A percentile compares a stretch with the other conserved stretches of the same genome.
Evolutionary conservation across 306 rosid genomes (phyloP).

Genomic region (Datisca glomerata): DNA sequence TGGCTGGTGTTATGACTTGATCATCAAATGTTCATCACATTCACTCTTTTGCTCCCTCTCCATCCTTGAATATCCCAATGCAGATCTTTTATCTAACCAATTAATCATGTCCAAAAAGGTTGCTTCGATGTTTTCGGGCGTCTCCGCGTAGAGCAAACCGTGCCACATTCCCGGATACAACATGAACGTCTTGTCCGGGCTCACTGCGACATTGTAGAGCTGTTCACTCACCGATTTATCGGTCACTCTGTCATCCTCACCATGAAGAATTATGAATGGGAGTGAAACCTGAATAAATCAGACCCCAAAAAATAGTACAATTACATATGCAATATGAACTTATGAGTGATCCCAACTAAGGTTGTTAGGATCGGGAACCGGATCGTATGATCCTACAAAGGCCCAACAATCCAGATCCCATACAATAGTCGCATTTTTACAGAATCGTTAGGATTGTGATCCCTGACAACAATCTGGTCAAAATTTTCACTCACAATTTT

Average conservation of each 20-base stretch:
- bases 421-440: too few species aligned
- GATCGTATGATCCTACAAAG: too few species aligned
- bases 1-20: too few species aligned
- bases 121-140: conserved; percentile 41
- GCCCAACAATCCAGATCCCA: too few species aligned
- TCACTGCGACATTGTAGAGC: conserved; percentile 42
- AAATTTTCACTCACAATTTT: too few species aligned
- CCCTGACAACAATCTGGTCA: too few species aligned
- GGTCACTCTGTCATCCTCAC: conserved; percentile 65
- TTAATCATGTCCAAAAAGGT: conserved; percentile 57
- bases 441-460: too few species aligned
- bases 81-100: conserved; percentile 45
- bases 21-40: conserved; percentile 25
- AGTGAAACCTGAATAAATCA: conserved; percentile 64
- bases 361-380: too few species aligned
- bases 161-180: conserved; percentile 88
- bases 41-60: conserved; percentile 48
- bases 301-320: too few species aligned
- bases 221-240: conserved; percentile 47
- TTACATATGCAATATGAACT: too few species aligned
- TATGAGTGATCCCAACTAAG: too few species aligned
- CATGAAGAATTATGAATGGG: conserved; percentile 66
- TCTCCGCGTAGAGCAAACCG: conserved; percentile 73
- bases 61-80: conserved; percentile 39
- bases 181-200: conserved; percentile 60